phyloP scores from a whole-genome alignment of 345 rosid species.

The Linum lewisii region DNA sequence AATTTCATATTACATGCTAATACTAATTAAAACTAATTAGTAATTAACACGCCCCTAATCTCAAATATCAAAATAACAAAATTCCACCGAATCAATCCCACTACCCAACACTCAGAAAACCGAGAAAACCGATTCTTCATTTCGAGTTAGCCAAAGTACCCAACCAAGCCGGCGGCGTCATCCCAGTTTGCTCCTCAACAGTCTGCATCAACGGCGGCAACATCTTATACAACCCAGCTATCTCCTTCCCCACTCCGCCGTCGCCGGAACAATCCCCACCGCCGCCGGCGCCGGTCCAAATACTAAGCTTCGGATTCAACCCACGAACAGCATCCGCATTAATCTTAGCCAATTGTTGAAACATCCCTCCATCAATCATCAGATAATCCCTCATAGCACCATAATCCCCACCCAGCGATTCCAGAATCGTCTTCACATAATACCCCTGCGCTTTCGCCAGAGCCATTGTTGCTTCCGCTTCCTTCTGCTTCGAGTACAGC shows the following conservation, averaged over 20 bases:
- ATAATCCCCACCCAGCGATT: constrained; percentile 13
- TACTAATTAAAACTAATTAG: too few species aligned
- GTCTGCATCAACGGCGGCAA: constrained; percentile 15
- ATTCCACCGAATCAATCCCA: background rate
- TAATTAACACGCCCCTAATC: too few species aligned
- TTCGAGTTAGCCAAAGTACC: constrained; percentile 9
- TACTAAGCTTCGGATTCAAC: too few species aligned
- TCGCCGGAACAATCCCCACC: too few species aligned
- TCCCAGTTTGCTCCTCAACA: constrained; percentile 18
- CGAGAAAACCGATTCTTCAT: background rate
- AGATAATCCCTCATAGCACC: constrained; percentile 11
- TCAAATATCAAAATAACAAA: too few species aligned
- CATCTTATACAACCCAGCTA: constrained; percentile 15
- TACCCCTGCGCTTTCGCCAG: constrained; percentile 17
- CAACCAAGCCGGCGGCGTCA: constrained; percentile 16
- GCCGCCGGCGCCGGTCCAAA: too few species aligned
- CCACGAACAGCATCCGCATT: too few species aligned
- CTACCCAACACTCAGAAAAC: background rate
- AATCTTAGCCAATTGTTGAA: constrained; percentile 12
- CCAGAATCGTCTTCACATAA: too few species aligned
- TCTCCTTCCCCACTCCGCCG: constrained; percentile 6
- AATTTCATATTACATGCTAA: too few species aligned
- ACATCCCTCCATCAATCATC: constrained; percentile 12
- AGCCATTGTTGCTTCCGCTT: too few species aligned
- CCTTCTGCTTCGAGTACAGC: too few species aligned